phyloP scores from a whole-genome alignment of 208 protist species.

The Naegleria gruberi region DNA sequence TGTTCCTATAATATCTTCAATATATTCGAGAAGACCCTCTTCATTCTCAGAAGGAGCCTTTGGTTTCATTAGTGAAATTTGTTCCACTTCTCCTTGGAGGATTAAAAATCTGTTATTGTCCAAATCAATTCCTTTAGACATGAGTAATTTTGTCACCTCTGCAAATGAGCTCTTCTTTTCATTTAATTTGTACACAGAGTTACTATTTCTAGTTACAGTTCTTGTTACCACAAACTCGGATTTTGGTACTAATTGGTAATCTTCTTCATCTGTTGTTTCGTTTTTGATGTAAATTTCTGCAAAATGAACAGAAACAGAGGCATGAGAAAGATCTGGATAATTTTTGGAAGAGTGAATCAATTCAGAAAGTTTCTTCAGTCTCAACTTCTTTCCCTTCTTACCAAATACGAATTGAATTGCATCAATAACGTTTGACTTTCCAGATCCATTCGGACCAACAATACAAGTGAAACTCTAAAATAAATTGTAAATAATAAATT shows the following conservation, averaged over 20 bases:
- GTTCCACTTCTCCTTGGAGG: slow-evolving; percentile 99
- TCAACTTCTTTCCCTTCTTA: slow-evolving; percentile 91
- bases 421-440: slow-evolving; percentile 99
- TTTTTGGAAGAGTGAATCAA: slow-evolving; percentile 97
- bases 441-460: slow-evolving; percentile 99
- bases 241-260: slow-evolving; percentile 62
- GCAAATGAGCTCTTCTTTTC: slow-evolving; percentile 56
- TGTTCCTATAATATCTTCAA: slow-evolving; percentile 99
- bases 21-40: slow-evolving; percentile 98
- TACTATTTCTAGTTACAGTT: slow-evolving; percentile 68
- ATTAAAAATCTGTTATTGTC: slow-evolving; percentile 99
- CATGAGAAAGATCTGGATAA: slow-evolving; percentile 73
- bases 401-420: slow-evolving; percentile 99
- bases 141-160: slow-evolving; percentile 53
- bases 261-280: background rate
- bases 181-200: slow-evolving; percentile 89
- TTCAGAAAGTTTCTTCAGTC: slow-evolving; percentile 89
- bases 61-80: slow-evolving; percentile 99
- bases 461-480: slow-evolving; percentile 90
- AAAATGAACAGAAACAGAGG: slow-evolving; percentile 95
- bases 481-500: background rate
- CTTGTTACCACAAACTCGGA: slow-evolving; percentile 83
- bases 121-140: slow-evolving; percentile 92
- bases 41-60: slow-evolving; percentile 89
- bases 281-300: slow-evolving; percentile 70